These are phyloP conservation scores for Coffea canephora DNA, from an alignment of 257 asterid species.

Conservation along the genomic window DNA sequence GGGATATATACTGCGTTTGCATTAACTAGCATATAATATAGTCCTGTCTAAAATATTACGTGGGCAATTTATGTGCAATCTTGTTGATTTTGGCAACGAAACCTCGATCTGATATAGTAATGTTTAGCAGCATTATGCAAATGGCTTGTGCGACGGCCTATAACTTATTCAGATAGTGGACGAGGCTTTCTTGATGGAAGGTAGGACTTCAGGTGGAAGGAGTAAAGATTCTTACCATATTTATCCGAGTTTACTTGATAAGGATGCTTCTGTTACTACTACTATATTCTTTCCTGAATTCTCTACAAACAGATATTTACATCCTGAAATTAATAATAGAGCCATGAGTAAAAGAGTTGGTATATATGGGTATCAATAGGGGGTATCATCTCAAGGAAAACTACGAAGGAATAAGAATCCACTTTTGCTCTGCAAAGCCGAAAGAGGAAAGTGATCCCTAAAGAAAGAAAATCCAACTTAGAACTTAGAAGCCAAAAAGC, in stretches of 20 bases:
- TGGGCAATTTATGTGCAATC: too few species aligned
- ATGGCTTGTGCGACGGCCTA: background rate
- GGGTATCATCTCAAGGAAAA: background rate
- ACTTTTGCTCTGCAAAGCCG: background rate
- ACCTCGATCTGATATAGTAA: background rate
- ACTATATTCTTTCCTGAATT: background rate
- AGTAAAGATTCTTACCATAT: background rate
- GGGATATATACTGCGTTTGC: too few species aligned
- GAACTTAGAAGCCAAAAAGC: background rate
- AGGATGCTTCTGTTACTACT: background rate
- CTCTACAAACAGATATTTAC: background rate
- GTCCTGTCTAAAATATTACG: background rate
- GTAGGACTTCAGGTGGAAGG: background rate
- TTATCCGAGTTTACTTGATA: background rate
- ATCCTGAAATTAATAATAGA: background rate
- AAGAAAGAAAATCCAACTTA: conserved; percentile 6
- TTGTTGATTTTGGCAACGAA: background rate
- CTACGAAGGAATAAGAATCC: background rate
- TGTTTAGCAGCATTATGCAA: background rate
- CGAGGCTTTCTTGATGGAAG: background rate
- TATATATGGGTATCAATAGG: background rate
- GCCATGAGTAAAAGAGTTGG: background rate
- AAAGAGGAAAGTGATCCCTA: conserved; percentile 10
- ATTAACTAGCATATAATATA: too few species aligned
- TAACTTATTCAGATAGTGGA: too few species aligned